phyloP scores from a whole-genome alignment of 169 alveolate species.

The Cytauxzoon felis region DNA sequence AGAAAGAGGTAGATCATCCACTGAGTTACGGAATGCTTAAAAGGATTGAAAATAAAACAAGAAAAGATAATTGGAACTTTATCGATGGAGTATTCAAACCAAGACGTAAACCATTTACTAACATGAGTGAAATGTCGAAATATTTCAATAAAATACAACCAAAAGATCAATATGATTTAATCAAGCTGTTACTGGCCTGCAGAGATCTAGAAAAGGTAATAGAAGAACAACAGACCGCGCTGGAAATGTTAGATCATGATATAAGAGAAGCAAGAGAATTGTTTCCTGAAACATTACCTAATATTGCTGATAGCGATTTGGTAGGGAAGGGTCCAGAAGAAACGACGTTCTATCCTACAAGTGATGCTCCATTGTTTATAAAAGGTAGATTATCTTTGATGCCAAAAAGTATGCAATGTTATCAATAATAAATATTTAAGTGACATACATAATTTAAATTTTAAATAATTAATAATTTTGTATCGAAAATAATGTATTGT shows the following conservation, averaged over 20 bases:
- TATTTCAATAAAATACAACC: conserved; percentile 19
- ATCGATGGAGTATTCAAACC: conserved; percentile 56
- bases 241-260: conserved; percentile 79
- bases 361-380: conserved; percentile 56
- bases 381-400: conserved; percentile 51
- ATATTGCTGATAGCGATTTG: conserved; percentile 20
- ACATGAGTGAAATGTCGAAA: conserved; percentile 52
- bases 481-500: neutral
- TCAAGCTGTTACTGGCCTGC: conserved; percentile 73
- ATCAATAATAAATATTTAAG: conserved; percentile 23
- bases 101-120: conserved; percentile 57
- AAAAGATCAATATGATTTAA: conserved; percentile 70
- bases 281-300: conserved; percentile 69
- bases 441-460: neutral
- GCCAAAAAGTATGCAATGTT: conserved; percentile 30
- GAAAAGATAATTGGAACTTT: conserved; percentile 39
- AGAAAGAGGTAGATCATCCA: conserved; percentile 22
- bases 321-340: conserved; percentile 32
- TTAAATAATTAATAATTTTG: no score
- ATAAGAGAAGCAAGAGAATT: conserved; percentile 71
- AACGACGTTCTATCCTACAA: conserved; percentile 52
- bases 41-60: neutral
- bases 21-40: conserved; percentile 32
- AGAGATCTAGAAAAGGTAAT: conserved; percentile 75
- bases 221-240: conserved; percentile 78